phyloP scores from a whole-genome alignment of 2,329 filamentous ascomycete species.

The Xylariaceae sp. region DNA sequence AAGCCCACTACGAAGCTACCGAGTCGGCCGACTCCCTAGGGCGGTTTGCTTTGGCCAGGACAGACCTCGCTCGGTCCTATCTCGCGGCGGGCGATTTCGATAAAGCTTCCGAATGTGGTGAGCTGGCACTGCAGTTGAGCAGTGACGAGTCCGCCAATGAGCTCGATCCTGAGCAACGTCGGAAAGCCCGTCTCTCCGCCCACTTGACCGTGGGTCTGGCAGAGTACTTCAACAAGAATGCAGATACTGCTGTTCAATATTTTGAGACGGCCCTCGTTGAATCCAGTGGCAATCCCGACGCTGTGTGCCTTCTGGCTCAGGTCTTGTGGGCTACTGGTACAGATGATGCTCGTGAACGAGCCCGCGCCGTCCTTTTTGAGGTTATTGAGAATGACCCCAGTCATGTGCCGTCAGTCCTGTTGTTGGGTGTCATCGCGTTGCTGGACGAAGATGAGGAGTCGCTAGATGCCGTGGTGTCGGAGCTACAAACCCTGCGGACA shows the following conservation, averaged over 20 bases:
- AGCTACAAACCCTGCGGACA: conserved; percentile 66
- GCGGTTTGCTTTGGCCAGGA: conserved; percentile 73
- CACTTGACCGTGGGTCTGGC: conserved; percentile 81
- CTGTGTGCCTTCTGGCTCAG: conserved; percentile 80
- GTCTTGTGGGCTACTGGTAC: conserved; percentile 88
- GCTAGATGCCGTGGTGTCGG: conserved; percentile 70
- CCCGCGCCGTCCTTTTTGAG: conserved; percentile 71
- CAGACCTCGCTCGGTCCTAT: conserved; percentile 78
- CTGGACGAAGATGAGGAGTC: conserved; percentile 73
- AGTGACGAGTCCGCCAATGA: conserved; percentile 62
- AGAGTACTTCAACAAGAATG: conserved; percentile 61
- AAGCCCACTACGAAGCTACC: conserved; percentile 75
- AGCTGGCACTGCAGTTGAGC: conserved; percentile 71
- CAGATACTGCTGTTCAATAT: conserved; percentile 64
- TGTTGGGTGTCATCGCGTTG: conserved; percentile 78
- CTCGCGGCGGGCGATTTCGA: conserved; percentile 60
- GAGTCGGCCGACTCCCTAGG: conserved; percentile 69
- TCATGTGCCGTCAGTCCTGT: conserved; percentile 71
- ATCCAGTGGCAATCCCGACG: conserved; percentile 68
- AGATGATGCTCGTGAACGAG: conserved; percentile 64
- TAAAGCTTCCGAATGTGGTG: conserved; percentile 69
- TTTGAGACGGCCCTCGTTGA: conserved; percentile 77
- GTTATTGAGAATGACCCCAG: conserved; percentile 66
- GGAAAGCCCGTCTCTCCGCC: conserved; percentile 70
- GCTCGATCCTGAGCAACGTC: conserved; percentile 56